Conservation (phyloP, 352 stramenopile species). For the Aphanomyces astaci region DNA sequence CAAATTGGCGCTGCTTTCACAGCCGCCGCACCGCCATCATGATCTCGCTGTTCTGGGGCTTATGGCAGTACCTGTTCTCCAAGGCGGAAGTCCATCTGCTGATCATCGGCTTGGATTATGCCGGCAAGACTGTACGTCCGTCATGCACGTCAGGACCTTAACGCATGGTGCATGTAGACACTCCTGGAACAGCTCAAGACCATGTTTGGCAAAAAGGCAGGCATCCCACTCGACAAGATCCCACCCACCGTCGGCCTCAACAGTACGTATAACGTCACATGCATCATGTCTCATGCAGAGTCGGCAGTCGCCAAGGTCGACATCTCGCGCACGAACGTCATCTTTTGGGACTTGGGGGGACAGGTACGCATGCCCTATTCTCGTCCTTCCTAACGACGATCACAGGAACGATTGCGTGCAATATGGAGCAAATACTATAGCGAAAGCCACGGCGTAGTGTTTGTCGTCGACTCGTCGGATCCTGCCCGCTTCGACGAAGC, state of each 20-base stretch:
- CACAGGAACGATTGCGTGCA: slow-evolving; percentile 66
- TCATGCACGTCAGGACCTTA: slow-evolving; percentile 1
- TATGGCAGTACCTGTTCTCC: slow-evolving; percentile 79
- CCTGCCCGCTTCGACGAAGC: slow-evolving; percentile 81
- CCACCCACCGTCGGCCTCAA: slow-evolving; percentile 88
- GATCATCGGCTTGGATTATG: slow-evolving; percentile 88
- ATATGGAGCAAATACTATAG: slow-evolving; percentile 94
- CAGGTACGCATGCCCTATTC: slow-evolving; percentile 41
- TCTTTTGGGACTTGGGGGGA: slow-evolving; percentile 89
- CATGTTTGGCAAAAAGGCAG: slow-evolving; percentile 82
- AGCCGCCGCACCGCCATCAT: slow-evolving; percentile 28
- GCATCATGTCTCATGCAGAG: background rate
- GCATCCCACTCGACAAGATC: slow-evolving; percentile 88
- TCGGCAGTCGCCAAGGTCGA: slow-evolving; percentile 64
- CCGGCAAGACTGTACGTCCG: slow-evolving; percentile 86
- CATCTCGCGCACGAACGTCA: slow-evolving; percentile 75
- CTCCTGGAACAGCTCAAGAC: slow-evolving; percentile 87
- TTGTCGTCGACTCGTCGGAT: slow-evolving; percentile 86
- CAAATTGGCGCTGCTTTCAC: background rate
- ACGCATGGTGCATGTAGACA: slow-evolving; percentile 39
- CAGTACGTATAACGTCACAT: slow-evolving; percentile 38
- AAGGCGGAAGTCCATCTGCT: slow-evolving; percentile 87
- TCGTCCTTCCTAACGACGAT: background rate
- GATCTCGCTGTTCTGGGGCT: slow-evolving; percentile 78
- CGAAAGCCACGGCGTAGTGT: slow-evolving; percentile 87